These are phyloP conservation scores for Lentithecium fluviatile DNA, from an alignment of 495 filamentous ascomycete species.

Conservation along the genomic window DNA sequence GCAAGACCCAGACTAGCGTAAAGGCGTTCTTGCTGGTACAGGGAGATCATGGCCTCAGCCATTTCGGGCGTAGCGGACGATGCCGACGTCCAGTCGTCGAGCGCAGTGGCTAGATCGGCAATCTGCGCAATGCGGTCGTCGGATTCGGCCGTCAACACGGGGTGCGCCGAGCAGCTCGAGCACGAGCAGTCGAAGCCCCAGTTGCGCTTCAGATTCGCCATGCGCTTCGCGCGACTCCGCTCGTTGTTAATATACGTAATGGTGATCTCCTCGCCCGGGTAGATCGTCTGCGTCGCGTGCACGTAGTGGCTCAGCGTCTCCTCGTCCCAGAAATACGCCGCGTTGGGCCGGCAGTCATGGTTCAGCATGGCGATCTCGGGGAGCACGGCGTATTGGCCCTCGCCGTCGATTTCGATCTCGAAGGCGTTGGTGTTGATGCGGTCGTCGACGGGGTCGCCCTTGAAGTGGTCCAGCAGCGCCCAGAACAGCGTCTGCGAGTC, in stretches of 20 bases:
- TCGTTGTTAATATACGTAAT: conserved; percentile 33
- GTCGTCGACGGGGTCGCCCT: conserved; percentile 30
- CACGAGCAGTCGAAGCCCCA: conserved; percentile 29
- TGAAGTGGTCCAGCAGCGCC: conserved; percentile 24
- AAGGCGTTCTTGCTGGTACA: conserved; percentile 39
- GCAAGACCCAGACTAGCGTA: conserved; percentile 27
- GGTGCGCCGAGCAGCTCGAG: conserved; percentile 10
- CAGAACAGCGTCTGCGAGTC: conserved; percentile 18
- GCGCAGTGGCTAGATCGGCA: background rate
- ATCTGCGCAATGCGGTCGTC: conserved; percentile 22
- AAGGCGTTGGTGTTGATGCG: conserved; percentile 34
- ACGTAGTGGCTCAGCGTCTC: conserved; percentile 26
- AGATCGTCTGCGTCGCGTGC: conserved; percentile 28
- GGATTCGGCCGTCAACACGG: conserved; percentile 5
- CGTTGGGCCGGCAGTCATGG: conserved; percentile 34
- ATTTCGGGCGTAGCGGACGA: conserved; percentile 27
- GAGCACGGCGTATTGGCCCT: conserved; percentile 15
- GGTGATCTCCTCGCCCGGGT: conserved; percentile 30
- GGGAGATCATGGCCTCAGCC: conserved; percentile 28
- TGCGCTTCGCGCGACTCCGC: conserved; percentile 5
- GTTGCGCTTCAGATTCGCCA: conserved; percentile 16
- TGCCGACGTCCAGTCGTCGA: conserved; percentile 20
- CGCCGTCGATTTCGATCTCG: conserved; percentile 24
- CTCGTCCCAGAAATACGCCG: conserved; percentile 30
- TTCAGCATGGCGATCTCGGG: conserved; percentile 31